Conservation (phyloP, 106 monocot genomes). For the Allium sativum region DNA sequence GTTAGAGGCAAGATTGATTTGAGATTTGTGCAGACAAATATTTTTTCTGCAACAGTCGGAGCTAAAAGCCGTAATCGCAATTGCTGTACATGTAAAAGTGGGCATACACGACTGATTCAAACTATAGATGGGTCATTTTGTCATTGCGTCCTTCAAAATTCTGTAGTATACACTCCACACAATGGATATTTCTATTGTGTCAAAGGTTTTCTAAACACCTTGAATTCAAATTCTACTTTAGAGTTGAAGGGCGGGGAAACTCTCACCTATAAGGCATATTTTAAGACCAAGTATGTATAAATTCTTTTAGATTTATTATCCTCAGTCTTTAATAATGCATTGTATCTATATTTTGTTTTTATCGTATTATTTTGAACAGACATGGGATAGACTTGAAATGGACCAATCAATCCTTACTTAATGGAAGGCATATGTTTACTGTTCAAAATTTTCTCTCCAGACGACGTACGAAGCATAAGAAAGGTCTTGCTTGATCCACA, state of each 20-base stretch:
- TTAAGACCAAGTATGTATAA: constrained; percentile 4
- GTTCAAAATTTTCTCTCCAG: constrained; percentile 32
- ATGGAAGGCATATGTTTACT: constrained; percentile 18
- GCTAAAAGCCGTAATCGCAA: neutral
- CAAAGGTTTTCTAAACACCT: constrained; percentile 24
- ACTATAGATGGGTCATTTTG: constrained; percentile 24
- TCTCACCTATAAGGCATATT: constrained; percentile 42
- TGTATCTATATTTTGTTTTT: neutral
- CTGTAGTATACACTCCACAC: constrained; percentile 55
- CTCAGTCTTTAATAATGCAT: neutral
- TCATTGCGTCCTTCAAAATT: constrained; percentile 42
- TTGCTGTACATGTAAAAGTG: constrained; percentile 10
- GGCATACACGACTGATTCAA: constrained; percentile 8
- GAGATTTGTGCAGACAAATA: constrained; percentile 24
- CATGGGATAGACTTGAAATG: constrained; percentile 28
- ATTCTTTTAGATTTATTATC: neutral
- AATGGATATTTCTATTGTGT: constrained; percentile 33
- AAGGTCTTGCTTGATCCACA: constrained; percentile 17
- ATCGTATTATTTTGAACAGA: constrained; percentile 10
- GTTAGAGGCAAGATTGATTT: constrained; percentile 37
- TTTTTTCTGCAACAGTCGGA: constrained; percentile 5
- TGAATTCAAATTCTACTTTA: constrained; percentile 33
- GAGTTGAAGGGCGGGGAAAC: constrained; percentile 19
- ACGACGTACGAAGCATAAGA: constrained; percentile 10
- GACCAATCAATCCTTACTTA: constrained; percentile 20